Percentiles rank a stretch among this genome's conserved stretches.
Evolutionary conservation across 495 filamentous ascomycete species (phyloP).

Genomic region (Letharia lupina): DNA sequence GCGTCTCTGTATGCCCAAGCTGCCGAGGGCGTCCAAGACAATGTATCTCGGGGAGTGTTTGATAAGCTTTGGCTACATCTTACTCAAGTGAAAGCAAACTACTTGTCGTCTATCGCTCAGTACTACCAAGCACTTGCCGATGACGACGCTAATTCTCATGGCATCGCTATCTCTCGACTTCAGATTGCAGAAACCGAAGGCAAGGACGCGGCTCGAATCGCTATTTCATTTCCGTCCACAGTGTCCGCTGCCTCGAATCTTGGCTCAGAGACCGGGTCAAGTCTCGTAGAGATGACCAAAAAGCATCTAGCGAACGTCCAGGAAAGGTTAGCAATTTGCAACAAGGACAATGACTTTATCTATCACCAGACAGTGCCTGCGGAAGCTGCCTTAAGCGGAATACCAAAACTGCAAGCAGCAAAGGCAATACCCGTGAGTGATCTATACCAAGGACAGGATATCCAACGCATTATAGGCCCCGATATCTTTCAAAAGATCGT

Average conservation of each 20-base stretch:
- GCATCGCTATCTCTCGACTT: conserved; percentile 75
- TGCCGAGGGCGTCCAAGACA: conserved; percentile 82
- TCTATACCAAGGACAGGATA: conserved; percentile 93
- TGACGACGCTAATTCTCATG: conserved; percentile 78
- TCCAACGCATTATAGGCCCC: conserved; percentile 89
- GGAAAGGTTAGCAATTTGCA: conserved; percentile 62
- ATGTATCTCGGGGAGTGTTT: conserved; percentile 83
- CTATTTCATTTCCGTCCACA: conserved; percentile 72
- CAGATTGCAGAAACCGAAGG: conserved; percentile 68
- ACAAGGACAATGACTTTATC: conserved; percentile 96
- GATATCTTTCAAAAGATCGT: conserved; percentile 97
- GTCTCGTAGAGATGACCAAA: conserved; percentile 71
- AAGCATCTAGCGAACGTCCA: conserved; percentile 73
- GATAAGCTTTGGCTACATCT: conserved; percentile 91
- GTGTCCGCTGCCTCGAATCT: conserved; percentile 77
- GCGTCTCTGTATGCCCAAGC: conserved; percentile 82
- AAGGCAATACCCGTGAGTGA: conserved; percentile 97
- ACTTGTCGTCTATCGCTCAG: conserved; percentile 79
- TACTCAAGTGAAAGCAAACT: conserved; percentile 76
- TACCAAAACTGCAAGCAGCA: conserved; percentile 90
- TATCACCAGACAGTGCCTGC: conserved; percentile 88
- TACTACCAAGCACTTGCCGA: conserved; percentile 93
- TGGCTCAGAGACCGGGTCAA: conserved; percentile 63
- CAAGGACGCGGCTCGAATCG: conserved; percentile 65
- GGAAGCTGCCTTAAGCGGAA: conserved; percentile 67